A percentile compares a stretch with the other conserved stretches of the same genome.
Evolutionary conservation across 805 yeast species (phyloP).

Genomic region (Candida broadrunensis): DNA sequence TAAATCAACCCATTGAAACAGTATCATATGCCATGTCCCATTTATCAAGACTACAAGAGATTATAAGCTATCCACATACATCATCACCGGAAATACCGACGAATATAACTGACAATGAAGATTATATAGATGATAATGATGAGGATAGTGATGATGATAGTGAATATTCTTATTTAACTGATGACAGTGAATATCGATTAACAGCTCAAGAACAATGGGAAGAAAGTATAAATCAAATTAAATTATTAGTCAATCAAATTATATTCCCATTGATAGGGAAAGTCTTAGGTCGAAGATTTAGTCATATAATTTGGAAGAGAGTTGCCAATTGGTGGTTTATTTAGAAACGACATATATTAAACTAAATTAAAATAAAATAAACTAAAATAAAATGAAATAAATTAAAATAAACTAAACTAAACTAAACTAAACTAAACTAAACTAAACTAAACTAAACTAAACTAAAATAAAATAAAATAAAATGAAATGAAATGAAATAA

Average conservation of each 20-base stretch:
- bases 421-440: neutral
- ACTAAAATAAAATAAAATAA: too few relatives aligned
- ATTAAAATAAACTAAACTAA: too few relatives aligned
- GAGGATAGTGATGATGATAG: conserved; percentile 12
- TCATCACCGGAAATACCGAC: neutral
- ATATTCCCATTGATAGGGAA: conserved; percentile 67
- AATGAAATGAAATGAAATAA: too few relatives aligned
- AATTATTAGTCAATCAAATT: conserved; percentile 55
- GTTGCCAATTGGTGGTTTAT: conserved; percentile 31
- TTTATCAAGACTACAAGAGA: neutral
- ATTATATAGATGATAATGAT: conserved; percentile 9
- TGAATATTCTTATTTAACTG: conserved; percentile 8
- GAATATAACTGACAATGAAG: neutral
- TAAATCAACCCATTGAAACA: too few relatives aligned
- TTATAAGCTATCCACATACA: neutral
- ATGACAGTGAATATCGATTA: conserved; percentile 17
- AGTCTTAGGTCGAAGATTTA: conserved; percentile 59
- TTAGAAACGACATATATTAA: too few relatives aligned
- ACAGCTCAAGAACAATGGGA: conserved; percentile 75
- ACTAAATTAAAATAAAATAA: neutral
- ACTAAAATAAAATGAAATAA: too few relatives aligned
- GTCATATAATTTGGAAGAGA: conserved; percentile 39
- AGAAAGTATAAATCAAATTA: conserved; percentile 58
- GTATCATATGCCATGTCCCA: too few relatives aligned
- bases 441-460: too few relatives aligned